Percentiles rank a stretch among this genome's conserved stretches.
These are phyloP conservation scores for Ascochyta viciae-villosae DNA, from an alignment of 2,329 filamentous ascomycete genomes.

Conservation along the genomic window DNA sequence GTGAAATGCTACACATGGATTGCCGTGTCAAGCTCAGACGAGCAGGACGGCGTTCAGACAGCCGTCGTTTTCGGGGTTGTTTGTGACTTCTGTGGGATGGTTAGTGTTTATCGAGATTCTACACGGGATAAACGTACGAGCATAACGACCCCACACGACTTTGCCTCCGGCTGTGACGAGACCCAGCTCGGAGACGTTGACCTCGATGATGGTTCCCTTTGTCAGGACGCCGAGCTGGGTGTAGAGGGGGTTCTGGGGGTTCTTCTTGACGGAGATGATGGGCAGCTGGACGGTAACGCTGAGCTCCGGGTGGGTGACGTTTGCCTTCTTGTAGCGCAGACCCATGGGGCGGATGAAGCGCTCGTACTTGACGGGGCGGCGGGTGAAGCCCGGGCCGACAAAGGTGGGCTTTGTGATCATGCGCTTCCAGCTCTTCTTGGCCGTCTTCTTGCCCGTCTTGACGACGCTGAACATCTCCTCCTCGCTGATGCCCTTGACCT, in stretches of 20 bases:
- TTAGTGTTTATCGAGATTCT: neutral
- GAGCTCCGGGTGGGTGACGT: slow-evolving; percentile 77
- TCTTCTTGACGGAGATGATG: slow-evolving; percentile 74
- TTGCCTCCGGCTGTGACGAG: slow-evolving; percentile 91
- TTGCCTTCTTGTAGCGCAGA: slow-evolving; percentile 79
- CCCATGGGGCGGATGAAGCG: slow-evolving; percentile 61
- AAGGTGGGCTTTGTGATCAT: slow-evolving; percentile 86
- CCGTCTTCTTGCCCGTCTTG: slow-evolving; percentile 84
- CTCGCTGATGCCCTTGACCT: slow-evolving; percentile 91
- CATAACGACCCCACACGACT: slow-evolving; percentile 55
- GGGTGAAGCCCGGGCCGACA: slow-evolving; percentile 88
- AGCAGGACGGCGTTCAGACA: slow-evolving; percentile 49
- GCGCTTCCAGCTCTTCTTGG: slow-evolving; percentile 81
- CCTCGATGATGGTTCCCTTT: slow-evolving; percentile 70
- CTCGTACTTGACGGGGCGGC: slow-evolving; percentile 80
- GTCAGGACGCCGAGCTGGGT: slow-evolving; percentile 85
- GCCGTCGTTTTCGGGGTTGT: slow-evolving; percentile 50
- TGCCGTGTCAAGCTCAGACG: slow-evolving; percentile 25
- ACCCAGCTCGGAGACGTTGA: slow-evolving; percentile 91
- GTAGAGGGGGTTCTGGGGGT: slow-evolving; percentile 86
- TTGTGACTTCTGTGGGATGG: slow-evolving; percentile 33
- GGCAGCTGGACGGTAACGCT: slow-evolving; percentile 84
- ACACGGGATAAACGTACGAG: slow-evolving; percentile 23
- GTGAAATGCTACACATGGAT: slow-evolving; percentile 13
- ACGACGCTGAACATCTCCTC: slow-evolving; percentile 97